Conservation (phyloP, 2,329 filamentous ascomycete species). For the Pyrenochaeta sp. region DNA sequence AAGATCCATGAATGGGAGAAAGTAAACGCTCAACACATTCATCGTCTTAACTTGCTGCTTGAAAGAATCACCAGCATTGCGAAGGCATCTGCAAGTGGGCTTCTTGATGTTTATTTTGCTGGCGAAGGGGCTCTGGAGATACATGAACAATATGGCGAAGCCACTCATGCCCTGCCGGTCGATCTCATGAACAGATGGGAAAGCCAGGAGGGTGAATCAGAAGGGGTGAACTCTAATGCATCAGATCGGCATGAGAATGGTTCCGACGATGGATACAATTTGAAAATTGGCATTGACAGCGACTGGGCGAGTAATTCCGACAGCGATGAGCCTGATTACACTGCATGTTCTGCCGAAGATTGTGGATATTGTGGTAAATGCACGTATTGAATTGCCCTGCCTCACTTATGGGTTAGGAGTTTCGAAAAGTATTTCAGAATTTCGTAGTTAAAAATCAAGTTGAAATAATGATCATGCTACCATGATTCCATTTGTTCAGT, state of each 20-base stretch:
- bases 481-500: constrained; percentile 5
- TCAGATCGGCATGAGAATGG: constrained; percentile 5
- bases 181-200: constrained; percentile 18
- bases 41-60: constrained; percentile 37
- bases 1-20: constrained; percentile 54
- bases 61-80: constrained; percentile 39
- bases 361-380: constrained; percentile 51
- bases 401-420: too few relatives aligned
- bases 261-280: constrained; percentile 1
- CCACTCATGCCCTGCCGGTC: constrained; percentile 29
- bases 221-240: background rate
- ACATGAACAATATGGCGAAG: constrained; percentile 36
- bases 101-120: constrained; percentile 47
- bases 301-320: constrained; percentile 26
- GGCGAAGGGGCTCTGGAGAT: constrained; percentile 45
- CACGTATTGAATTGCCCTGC: constrained; percentile 23
- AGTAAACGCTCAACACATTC: constrained; percentile 42
- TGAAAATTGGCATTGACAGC: too few relatives aligned
- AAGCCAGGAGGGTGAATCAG: background rate
- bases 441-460: background rate
- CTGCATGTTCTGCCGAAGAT: constrained; percentile 43
- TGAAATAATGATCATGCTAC: background rate
- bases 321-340: constrained; percentile 44
- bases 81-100: constrained; percentile 14
- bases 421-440: too few relatives aligned